These are phyloP conservation scores for Skeletonema potamos DNA, from an alignment of 108 stramenopile genomes.

Conservation along the genomic window DNA sequence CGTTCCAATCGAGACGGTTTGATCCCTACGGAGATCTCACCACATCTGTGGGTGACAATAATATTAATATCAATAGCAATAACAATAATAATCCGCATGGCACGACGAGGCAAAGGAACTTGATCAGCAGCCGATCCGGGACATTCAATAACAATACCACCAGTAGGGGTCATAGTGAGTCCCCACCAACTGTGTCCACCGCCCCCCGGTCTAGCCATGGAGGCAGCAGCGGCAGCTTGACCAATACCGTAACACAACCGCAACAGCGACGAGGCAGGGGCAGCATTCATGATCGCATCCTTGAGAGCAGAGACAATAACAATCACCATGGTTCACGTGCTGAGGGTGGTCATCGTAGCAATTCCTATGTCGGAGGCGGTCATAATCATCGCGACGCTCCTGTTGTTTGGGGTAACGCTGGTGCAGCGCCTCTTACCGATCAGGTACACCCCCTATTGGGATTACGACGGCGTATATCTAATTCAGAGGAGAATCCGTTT, in stretches of 20 bases:
- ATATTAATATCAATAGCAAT: background rate
- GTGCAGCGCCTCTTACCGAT: slow-evolving; percentile 24
- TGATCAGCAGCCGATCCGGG: slow-evolving; percentile 1
- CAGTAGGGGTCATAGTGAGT: background rate
- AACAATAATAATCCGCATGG: slow-evolving; percentile 3
- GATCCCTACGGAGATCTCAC: slow-evolving; percentile 14
- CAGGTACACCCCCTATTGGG: slow-evolving; percentile 36
- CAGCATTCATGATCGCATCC: slow-evolving; percentile 11
- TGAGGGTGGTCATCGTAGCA: slow-evolving; percentile 8
- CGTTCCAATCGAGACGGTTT: slow-evolving; percentile 18
- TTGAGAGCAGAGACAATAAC: slow-evolving; percentile 1
- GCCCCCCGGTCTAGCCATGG: background rate
- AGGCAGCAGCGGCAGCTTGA: background rate
- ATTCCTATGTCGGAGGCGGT: background rate
- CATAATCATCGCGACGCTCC: background rate
- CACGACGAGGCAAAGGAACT: slow-evolving; percentile 5
- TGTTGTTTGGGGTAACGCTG: slow-evolving; percentile 9
- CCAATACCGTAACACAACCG: background rate
- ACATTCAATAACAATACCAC: background rate
- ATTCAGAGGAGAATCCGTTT: background rate
- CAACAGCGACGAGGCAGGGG: background rate
- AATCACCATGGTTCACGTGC: background rate
- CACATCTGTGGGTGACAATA: background rate
- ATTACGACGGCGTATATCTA: background rate
- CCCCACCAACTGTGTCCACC: background rate